These are phyloP conservation scores for Crithidia mellificae DNA, from an alignment of 208 protist species.

Conservation along the genomic window DNA sequence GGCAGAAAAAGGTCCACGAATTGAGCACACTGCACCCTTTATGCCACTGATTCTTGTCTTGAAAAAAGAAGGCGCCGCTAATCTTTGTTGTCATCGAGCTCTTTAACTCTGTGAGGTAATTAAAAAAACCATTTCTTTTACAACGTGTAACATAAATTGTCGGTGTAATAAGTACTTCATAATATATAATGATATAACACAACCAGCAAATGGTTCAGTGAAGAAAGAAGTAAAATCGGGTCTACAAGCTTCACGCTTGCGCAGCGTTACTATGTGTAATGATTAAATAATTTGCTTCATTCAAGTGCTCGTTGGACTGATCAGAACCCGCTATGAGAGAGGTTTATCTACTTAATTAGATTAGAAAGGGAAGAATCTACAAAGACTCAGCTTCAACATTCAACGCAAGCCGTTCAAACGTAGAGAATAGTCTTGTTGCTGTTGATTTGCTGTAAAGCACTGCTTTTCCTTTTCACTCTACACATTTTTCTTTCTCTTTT, in stretches of 20 bases:
- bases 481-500: background rate
- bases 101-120: too few relatives aligned
- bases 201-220: background rate
- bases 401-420: too few relatives aligned
- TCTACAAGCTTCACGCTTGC: background rate
- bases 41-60: background rate
- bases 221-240: background rate
- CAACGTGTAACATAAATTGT: slow-evolving; percentile 15
- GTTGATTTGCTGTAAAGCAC: too few relatives aligned
- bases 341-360: too few relatives aligned
- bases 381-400: too few relatives aligned
- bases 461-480: background rate
- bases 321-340: too few relatives aligned
- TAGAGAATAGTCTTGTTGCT: too few relatives aligned
- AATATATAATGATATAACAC: background rate
- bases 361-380: too few relatives aligned
- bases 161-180: slow-evolving; percentile 1
- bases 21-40: background rate
- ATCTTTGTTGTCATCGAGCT: slow-evolving; percentile 22
- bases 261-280: too few relatives aligned
- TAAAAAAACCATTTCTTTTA: too few relatives aligned
- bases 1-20: background rate
- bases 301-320: too few relatives aligned
- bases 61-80: background rate
- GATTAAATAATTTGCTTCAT: too few relatives aligned